These are phyloP conservation scores for Apiotrichum porosum DNA, from an alignment of 1,284 basidiomycete species.

Conservation along the genomic window DNA sequence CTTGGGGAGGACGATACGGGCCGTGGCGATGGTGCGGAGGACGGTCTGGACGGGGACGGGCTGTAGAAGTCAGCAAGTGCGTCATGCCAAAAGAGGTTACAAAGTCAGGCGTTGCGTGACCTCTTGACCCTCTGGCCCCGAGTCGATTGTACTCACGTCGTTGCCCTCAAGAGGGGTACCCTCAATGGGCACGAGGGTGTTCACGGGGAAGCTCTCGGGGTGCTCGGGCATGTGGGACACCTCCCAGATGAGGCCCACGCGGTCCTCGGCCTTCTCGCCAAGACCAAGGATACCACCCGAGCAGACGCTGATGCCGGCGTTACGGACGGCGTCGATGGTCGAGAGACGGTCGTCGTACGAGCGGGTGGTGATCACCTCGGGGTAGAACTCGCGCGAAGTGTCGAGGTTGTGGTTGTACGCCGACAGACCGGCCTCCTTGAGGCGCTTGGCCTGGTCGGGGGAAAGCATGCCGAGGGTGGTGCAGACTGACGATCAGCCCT, in stretches of 20 bases:
- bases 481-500: slow-evolving; percentile 59
- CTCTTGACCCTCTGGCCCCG: slow-evolving; percentile 26
- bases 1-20: slow-evolving; percentile 81
- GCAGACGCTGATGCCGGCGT: slow-evolving; percentile 95
- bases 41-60: slow-evolving; percentile 76
- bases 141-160: slow-evolving; percentile 47
- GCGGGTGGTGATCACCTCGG: slow-evolving; percentile 89
- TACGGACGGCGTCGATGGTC: slow-evolving; percentile 83
- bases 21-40: slow-evolving; percentile 89
- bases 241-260: slow-evolving; percentile 92
- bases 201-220: slow-evolving; percentile 97
- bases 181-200: slow-evolving; percentile 70
- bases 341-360: slow-evolving; percentile 89
- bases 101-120: too few species aligned
- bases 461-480: slow-evolving; percentile 96
- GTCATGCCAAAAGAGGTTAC: slow-evolving; percentile 56
- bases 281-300: slow-evolving; percentile 94
- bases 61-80: slow-evolving; percentile 62
- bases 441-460: slow-evolving; percentile 83
- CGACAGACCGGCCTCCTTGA: slow-evolving; percentile 93
- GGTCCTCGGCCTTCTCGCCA: slow-evolving; percentile 84
- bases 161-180: slow-evolving; percentile 58
- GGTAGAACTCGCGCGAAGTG: slow-evolving; percentile 95
- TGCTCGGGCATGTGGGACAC: slow-evolving; percentile 75
- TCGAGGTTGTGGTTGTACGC: slow-evolving; percentile 98